Conservation (phyloP, 2,329 filamentous ascomycete genomes). For the Corinectria fuckeliana region DNA sequence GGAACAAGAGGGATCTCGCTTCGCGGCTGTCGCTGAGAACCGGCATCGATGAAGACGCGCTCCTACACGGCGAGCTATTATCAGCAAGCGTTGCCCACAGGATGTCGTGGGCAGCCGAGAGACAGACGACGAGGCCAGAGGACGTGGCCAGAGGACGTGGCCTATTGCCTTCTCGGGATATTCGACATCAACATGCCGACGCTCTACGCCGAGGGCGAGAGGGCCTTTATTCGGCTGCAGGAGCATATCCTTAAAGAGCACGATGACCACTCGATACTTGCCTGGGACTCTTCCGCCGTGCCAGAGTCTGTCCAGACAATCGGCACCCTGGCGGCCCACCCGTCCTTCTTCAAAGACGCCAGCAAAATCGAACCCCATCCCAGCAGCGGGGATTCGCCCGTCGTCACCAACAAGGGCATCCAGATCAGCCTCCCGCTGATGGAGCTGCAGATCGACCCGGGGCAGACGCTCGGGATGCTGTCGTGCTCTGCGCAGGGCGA, state of each 20-base stretch:
- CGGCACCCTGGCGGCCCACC: constrained; percentile 21
- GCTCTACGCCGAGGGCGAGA: constrained; percentile 31
- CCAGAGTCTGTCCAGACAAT: constrained; percentile 17
- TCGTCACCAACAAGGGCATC: constrained; percentile 28
- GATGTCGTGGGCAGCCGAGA: constrained; percentile 30
- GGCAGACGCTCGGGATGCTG: constrained; percentile 11
- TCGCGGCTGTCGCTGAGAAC: constrained; percentile 12
- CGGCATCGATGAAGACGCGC: constrained; percentile 18
- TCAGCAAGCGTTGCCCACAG: constrained; percentile 21
- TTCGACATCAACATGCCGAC: constrained; percentile 32
- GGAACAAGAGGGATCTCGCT: constrained; percentile 14
- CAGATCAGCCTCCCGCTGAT: constrained; percentile 12
- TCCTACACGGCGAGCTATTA: constrained; percentile 11
- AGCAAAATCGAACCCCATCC: constrained; percentile 8
- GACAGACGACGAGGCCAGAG: constrained; percentile 28
- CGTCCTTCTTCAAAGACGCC: constrained; percentile 19
- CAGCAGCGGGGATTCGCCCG: constrained; percentile 11
- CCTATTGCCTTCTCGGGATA: constrained; percentile 33
- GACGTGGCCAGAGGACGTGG: constrained; percentile 31
- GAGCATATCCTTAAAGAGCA: constrained; percentile 34
- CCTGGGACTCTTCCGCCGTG: constrained; percentile 26
- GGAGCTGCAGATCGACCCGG: not conserved
- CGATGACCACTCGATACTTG: constrained; percentile 31
- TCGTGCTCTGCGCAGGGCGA: constrained; percentile 15
- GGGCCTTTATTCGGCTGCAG: constrained; percentile 34